phyloP scores from a whole-genome alignment of 176 grass and related monocot genomes.

The Rhynchospora tenuis region DNA sequence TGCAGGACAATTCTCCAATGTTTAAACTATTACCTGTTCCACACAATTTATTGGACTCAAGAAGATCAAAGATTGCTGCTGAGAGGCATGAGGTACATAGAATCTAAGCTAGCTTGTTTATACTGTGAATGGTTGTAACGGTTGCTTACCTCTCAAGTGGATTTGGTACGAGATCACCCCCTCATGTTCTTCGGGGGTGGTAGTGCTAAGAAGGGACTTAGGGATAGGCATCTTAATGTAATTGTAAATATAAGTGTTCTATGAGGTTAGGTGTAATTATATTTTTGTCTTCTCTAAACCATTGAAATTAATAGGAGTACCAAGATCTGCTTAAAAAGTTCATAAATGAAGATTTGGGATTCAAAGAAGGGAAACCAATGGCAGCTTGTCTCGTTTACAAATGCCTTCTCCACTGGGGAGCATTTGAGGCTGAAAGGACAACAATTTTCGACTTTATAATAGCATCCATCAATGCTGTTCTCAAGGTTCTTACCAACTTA shows the following conservation, averaged over 20 bases:
- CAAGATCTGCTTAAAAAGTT: slow-evolving; percentile 58
- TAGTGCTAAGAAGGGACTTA: not conserved
- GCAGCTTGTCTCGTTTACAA: slow-evolving; percentile 80
- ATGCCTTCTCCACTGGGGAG: slow-evolving; percentile 72
- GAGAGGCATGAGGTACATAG: slow-evolving; percentile 63
- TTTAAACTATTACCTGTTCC: slow-evolving; percentile 49
- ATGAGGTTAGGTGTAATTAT: not conserved
- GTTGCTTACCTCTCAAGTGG: not conserved
- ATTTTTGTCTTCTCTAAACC: not conserved
- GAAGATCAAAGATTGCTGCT: slow-evolving; percentile 60
- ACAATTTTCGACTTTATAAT: slow-evolving; percentile 85
- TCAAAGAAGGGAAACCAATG: slow-evolving; percentile 75
- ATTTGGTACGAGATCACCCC: not conserved
- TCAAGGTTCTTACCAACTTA: slow-evolving; percentile 48
- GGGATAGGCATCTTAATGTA: no score
- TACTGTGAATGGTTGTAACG: not conserved
- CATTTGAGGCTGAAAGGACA: slow-evolving; percentile 79
- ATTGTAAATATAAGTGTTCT: not conserved
- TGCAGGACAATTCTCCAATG: slow-evolving; percentile 44
- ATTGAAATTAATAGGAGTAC: slow-evolving; percentile 44
- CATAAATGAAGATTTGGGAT: slow-evolving; percentile 84
- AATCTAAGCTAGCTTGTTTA: not conserved
- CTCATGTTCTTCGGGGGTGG: not conserved
- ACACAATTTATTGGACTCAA: slow-evolving; percentile 42
- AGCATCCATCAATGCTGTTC: slow-evolving; percentile 52